Evolutionary conservation across 202 grass and related monocot genomes (phyloP).

Genomic region (Zizania palustris): DNA sequence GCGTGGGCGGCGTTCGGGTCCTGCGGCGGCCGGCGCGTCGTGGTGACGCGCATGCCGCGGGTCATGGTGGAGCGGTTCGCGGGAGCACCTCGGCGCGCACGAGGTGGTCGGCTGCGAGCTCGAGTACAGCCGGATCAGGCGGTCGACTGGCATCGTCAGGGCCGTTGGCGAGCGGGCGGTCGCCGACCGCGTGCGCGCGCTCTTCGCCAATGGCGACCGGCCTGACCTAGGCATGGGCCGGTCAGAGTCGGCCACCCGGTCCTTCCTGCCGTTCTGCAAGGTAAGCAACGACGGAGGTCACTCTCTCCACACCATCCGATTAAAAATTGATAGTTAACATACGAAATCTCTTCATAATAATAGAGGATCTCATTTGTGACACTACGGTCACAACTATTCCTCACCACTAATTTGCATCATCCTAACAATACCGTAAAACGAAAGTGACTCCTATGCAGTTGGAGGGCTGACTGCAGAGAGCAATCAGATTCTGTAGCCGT

Average conservation of each 20-base stretch:
- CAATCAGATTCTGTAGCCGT: no score
- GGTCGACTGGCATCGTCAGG: conserved; percentile 45
- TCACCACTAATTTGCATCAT: background rate
- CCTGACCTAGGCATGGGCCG: conserved; percentile 56
- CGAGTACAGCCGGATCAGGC: conserved; percentile 55
- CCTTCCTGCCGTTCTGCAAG: conserved; percentile 65
- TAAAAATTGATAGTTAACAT: no score
- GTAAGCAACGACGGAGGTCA: no score
- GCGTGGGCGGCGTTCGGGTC: conserved; percentile 63
- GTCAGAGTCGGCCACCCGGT: conserved; percentile 28
- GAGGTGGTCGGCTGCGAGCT: conserved; percentile 69
- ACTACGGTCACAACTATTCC: background rate
- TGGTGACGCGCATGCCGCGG: conserved; percentile 64
- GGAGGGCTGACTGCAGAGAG: no score
- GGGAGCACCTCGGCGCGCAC: conserved; percentile 81
- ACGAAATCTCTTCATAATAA: no score
- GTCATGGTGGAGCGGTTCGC: conserved; percentile 80
- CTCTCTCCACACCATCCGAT: no score
- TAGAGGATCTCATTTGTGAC: no score
- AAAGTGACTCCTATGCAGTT: no score
- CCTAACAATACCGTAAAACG: no score
- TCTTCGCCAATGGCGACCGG: conserved; percentile 43
- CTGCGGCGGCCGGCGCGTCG: conserved; percentile 48
- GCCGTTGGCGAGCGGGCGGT: background rate
- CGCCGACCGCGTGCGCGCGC: conserved; percentile 7